A percentile compares a stretch with the other conserved stretches of the same genome.
These are phyloP conservation scores for Neofusicoccum laricinum DNA, from an alignment of 2,329 filamentous ascomycete genomes.

Conservation along the genomic window DNA sequence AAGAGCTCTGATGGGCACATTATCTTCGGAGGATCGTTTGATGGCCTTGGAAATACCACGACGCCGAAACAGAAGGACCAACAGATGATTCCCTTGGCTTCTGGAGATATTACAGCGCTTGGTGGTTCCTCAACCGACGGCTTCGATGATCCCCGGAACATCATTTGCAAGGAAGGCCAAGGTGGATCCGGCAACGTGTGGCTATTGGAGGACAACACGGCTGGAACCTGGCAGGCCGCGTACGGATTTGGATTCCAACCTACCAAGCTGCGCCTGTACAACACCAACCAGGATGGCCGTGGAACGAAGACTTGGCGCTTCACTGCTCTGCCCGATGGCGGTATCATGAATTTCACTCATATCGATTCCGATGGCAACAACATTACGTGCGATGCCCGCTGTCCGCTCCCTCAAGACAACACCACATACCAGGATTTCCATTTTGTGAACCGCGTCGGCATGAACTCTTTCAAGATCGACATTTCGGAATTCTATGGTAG, in stretches of 20 bases:
- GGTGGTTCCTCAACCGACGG: constrained; percentile 61
- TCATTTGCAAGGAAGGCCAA: constrained; percentile 73
- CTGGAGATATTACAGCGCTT: constrained; percentile 68
- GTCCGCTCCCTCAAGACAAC: constrained; percentile 73
- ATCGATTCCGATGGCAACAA: constrained; percentile 66
- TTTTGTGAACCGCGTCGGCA: constrained; percentile 89
- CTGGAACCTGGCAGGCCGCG: constrained; percentile 79
- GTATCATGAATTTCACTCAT: constrained; percentile 96
- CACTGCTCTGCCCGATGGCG: constrained; percentile 78
- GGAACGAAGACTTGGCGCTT: constrained; percentile 88
- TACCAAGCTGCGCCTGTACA: constrained; percentile 82
- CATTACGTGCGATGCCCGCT: constrained; percentile 73
- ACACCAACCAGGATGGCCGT: constrained; percentile 78
- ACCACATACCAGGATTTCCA: constrained; percentile 80
- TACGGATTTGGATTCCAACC: constrained; percentile 85
- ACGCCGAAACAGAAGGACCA: constrained; percentile 64
- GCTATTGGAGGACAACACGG: constrained; percentile 70
- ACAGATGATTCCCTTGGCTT: constrained; percentile 80
- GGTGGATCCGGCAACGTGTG: constrained; percentile 76
- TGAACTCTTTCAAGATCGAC: constrained; percentile 82
- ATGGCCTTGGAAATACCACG: constrained; percentile 82
- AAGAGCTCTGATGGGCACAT: constrained; percentile 79
- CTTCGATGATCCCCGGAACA: constrained; percentile 73
- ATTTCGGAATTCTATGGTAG: constrained; percentile 83
- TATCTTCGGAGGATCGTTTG: constrained; percentile 88